Evolutionary conservation across 495 filamentous ascomycete species (phyloP).

Genomic region (Aspergillus ellipticus): DNA sequence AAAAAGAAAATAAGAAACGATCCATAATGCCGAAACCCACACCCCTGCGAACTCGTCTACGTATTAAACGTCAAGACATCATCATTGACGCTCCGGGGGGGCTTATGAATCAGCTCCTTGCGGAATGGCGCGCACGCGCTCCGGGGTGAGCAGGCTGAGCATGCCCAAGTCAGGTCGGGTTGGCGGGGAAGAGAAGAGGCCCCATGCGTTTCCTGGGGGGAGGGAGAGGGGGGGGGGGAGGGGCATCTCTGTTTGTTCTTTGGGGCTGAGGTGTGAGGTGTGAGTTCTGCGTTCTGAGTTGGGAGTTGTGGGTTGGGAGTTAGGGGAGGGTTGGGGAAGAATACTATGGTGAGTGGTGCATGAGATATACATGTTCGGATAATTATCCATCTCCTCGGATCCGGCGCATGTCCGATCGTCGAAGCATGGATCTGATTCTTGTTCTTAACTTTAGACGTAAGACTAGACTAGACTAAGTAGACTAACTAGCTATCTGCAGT

Average conservation of each 20-base stretch:
- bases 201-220: constrained; percentile 50
- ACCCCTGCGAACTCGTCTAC: constrained; percentile 55
- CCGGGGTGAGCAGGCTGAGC: constrained; percentile 49
- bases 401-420: too few relatives aligned
- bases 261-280: background rate
- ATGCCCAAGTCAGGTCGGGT: constrained; percentile 43
- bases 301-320: too few relatives aligned
- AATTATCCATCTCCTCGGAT: too few relatives aligned
- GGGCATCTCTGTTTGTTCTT: too few relatives aligned
- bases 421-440: too few relatives aligned
- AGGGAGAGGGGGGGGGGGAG: constrained; percentile 32
- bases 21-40: constrained; percentile 53
- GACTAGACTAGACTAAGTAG: too few relatives aligned
- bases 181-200: constrained; percentile 35
- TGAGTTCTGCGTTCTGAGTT: background rate
- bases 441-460: too few relatives aligned
- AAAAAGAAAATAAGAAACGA: background rate
- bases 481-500: too few relatives aligned
- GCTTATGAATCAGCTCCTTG: constrained; percentile 43
- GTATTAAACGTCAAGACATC: constrained; percentile 61
- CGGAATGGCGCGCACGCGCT: constrained; percentile 45
- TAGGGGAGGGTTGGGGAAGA: too few relatives aligned
- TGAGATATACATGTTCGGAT: too few relatives aligned
- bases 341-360: too few relatives aligned
- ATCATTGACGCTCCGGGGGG: constrained; percentile 50